phyloP scores from a whole-genome alignment of 2,329 filamentous ascomycete species.

The Tolypocladium endophyticum region DNA sequence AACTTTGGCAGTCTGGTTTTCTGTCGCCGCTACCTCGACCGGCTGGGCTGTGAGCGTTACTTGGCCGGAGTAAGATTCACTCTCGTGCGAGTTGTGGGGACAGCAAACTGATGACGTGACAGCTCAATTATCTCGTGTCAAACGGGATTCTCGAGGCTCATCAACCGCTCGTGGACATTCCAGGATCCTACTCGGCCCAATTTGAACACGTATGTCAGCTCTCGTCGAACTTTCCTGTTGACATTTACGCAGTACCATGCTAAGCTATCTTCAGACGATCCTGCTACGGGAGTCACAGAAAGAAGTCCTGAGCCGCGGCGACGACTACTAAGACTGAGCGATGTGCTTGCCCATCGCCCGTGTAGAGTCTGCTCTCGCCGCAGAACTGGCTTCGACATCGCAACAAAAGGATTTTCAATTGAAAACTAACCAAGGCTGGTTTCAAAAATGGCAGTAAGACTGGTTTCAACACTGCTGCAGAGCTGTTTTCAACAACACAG shows the following conservation, averaged over 20 bases:
- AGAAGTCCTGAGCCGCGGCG: conserved; percentile 41
- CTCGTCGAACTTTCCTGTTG: rapidly evolving
- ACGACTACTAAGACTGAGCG: conserved; percentile 33
- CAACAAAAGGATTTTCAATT: background rate
- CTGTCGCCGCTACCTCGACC: conserved; percentile 50
- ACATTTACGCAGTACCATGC: background rate
- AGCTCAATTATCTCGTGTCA: conserved; percentile 47
- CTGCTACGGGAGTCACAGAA: conserved; percentile 32
- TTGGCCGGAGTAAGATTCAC: conserved; percentile 38
- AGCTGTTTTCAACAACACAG: background rate
- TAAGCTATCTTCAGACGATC: conserved; percentile 28
- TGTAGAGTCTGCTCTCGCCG: background rate
- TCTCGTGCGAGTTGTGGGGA: conserved; percentile 3
- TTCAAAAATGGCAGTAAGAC: no score
- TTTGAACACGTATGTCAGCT: conserved; percentile 42
- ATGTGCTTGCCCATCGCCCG: background rate
- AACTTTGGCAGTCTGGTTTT: conserved; percentile 55
- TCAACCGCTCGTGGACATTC: conserved; percentile 43
- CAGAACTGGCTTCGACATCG: background rate
- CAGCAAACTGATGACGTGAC: conserved; percentile 5
- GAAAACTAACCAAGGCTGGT: no score
- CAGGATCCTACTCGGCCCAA: conserved; percentile 53
- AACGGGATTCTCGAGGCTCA: conserved; percentile 48
- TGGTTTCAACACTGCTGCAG: background rate
- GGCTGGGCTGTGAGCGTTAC: conserved; percentile 50